Conservation (phyloP, 2,329 filamentous ascomycete species). For the Trichoderma sp. region DNA sequence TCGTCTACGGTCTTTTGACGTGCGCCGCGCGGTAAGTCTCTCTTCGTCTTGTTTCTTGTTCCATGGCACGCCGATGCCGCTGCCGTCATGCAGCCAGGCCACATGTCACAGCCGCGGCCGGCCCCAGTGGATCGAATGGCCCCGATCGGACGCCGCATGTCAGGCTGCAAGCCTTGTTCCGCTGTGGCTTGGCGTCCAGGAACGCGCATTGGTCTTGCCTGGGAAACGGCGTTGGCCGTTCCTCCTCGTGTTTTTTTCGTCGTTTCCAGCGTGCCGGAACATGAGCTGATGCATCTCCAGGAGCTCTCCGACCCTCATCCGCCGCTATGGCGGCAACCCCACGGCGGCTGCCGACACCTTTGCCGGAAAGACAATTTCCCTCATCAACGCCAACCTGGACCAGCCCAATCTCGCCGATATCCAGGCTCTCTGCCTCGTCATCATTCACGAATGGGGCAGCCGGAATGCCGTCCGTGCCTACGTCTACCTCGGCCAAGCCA, state of each 20-base stretch:
- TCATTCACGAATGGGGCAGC: conserved; percentile 62
- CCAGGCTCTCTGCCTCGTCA: conserved; percentile 57
- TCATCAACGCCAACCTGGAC: conserved; percentile 57
- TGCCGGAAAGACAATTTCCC: conserved; percentile 53
- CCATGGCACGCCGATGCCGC: conserved; percentile 11
- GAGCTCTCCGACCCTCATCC: conserved; percentile 54
- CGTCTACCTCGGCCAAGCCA: conserved; percentile 60
- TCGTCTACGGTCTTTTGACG: conserved; percentile 57
- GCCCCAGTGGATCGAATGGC: not conserved
- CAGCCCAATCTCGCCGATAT: conserved; percentile 59
- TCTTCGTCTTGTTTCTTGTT: conserved; percentile 24
- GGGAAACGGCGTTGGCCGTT: not conserved
- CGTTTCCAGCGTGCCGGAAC: not conserved
- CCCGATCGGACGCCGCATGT: not conserved
- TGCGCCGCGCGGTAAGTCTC: conserved; percentile 54
- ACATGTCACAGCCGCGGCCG: not conserved
- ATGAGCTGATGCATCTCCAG: conserved; percentile 32
- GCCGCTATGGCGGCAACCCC: conserved; percentile 56
- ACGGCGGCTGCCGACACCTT: conserved; percentile 57
- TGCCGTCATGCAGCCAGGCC: not conserved
- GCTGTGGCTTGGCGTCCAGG: not conserved
- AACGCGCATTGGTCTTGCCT: not conserved
- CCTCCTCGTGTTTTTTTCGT: not conserved
- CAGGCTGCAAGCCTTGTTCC: not conserved
- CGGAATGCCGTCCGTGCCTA: conserved; percentile 61